Evolutionary conservation across 805 yeast genomes (phyloP), one percentile per base, ranked within the genome.

Genomic region (Saccharomycopsis lassenensis): DNA sequence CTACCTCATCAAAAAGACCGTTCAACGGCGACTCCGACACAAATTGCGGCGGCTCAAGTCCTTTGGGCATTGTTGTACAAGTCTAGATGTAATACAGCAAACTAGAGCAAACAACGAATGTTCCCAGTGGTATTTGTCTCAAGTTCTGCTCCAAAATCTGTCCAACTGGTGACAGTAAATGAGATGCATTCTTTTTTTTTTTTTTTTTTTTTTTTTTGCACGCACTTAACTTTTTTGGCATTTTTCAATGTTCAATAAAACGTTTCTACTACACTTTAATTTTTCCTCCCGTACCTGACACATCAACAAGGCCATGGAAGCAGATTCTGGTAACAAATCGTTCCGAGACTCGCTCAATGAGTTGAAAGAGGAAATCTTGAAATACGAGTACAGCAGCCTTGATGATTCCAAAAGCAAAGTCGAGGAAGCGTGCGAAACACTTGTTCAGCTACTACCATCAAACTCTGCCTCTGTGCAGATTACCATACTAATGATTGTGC

Each of bases 1-100:
- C n/a, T n/a, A n/a, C n/a, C 18, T 47, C 43, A 4, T 50, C 53
- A 31, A 61, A 59, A 7, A 58, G 41, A 33, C 43, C 41, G 8
- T 61, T 63, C 29, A 61, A 36, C 2, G 59, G 57, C 0, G 51
- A 50, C 4, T 51, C 48, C 31, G 61, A 49, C 8, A 40, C 35
- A 7, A 59, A 41, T 31, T 44, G 46, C 14, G 51, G 52, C 10
- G 41, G 41, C 11, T 51, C 46, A 4, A 42, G 25, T 4, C 46
- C 46, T 26, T 42, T 42, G 4, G 39, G 24, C 23, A 25, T 24
- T 19, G 29, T 25, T 15, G n/a, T n/a, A n/a, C n/a, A n/a, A n/a
- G n/a, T n/a, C n/a, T n/a, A n/a, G n/a, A n/a, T n/a, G n/a, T n/a
- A n/a, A n/a, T n/a, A n/a, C n/a, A n/a, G n/a, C n/a, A n/a, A n/a